Evolutionary conservation across 1,139 yeast genomes (phyloP).

Genomic region (Hyphopichia fennica): DNA sequence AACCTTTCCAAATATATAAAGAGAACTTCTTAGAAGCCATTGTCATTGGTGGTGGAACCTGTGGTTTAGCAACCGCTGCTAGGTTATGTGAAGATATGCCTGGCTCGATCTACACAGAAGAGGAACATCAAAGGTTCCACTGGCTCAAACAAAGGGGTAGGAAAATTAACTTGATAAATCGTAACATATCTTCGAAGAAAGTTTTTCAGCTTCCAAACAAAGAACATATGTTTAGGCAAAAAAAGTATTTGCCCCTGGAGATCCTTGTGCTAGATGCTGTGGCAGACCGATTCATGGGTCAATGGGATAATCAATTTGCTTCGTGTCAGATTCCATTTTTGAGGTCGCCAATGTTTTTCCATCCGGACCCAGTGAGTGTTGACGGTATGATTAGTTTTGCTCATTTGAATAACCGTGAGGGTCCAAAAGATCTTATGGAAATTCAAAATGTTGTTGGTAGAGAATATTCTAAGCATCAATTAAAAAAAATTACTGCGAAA

Average conservation of each 20-base stretch:
- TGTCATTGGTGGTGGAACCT: conserved; percentile 42
- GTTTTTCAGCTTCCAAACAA: conserved; percentile 15
- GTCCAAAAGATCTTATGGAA: conserved; percentile 34
- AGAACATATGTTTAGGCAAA: conserved; percentile 12
- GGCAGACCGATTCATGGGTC: conserved; percentile 34
- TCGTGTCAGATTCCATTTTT: conserved; percentile 44
- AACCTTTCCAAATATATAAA: conserved; percentile 3
- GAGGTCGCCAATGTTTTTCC: conserved; percentile 54
- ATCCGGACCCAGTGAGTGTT: conserved; percentile 46
- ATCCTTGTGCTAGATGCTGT: conserved; percentile 34
- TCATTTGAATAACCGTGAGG: conserved; percentile 28
- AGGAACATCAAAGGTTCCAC: conserved; percentile 43
- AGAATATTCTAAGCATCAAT: conserved; percentile 46
- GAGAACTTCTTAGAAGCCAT: conserved; percentile 31
- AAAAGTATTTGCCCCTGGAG: conserved; percentile 22
- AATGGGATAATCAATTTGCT: conserved; percentile 47
- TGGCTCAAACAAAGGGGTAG: conserved; percentile 36
- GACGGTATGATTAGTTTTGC: conserved; percentile 49
- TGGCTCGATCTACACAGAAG: conserved; percentile 41
- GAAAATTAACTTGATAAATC: conserved; percentile 25
- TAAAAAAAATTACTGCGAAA: conserved; percentile 24
- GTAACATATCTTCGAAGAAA: conserved; percentile 13
- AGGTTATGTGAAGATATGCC: conserved; percentile 40
- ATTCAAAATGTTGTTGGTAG: conserved; percentile 48
- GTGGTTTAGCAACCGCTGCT: conserved; percentile 38